These are phyloP conservation scores for Diaporthe sp. DNA, from an alignment of 2,329 filamentous ascomycete genomes.

Conservation along the genomic window DNA sequence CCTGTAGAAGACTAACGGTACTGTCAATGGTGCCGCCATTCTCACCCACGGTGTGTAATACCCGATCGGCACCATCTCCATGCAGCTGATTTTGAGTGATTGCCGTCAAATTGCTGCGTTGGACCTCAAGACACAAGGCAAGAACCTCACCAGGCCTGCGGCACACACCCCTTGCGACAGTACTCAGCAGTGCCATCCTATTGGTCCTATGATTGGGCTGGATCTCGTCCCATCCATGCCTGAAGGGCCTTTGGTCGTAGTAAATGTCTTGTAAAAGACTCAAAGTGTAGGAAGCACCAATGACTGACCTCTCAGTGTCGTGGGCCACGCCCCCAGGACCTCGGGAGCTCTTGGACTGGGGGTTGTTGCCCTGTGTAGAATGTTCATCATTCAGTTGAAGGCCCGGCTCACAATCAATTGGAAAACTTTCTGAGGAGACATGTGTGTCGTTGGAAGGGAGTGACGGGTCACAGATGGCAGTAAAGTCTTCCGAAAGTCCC, in stretches of 20 bases:
- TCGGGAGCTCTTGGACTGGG: not conserved
- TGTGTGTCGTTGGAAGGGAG: not conserved
- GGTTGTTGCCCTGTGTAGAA: not conserved
- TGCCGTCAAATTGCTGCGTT: not conserved
- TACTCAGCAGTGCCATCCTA: not conserved
- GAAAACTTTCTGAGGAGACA: not conserved
- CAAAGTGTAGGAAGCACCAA: constrained; percentile 1
- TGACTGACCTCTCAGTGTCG: not conserved
- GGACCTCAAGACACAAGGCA: not conserved
- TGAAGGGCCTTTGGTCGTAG: not conserved
- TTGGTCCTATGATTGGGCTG: not conserved
- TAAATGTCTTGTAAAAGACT: not conserved
- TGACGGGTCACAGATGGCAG: not conserved
- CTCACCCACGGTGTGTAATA: not conserved
- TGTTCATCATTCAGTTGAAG: not conserved
- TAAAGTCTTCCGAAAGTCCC: no score
- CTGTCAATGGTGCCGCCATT: not conserved
- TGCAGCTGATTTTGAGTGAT: not conserved
- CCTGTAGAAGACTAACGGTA: not conserved
- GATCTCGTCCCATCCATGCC: not conserved
- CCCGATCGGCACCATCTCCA: not conserved
- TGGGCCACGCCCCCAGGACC: not conserved
- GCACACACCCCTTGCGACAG: not conserved
- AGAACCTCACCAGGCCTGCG: not conserved
- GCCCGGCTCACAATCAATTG: not conserved